Evolutionary conservation across 148 eudicot genomes (phyloP).

Genomic region (Rhododendron mucronatum): DNA sequence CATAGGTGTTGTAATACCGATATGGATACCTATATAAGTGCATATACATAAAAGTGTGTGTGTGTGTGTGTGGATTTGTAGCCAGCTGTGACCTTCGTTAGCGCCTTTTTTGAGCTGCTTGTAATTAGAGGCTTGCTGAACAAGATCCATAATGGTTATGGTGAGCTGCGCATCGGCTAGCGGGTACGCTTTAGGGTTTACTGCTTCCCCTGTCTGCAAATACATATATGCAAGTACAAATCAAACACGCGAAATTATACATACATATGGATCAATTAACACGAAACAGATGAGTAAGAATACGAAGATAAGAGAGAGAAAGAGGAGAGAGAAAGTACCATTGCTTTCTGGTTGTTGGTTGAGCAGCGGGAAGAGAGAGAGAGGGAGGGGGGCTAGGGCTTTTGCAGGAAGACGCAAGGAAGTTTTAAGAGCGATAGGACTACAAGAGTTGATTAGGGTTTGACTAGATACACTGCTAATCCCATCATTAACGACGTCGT

Average conservation of each 20-base stretch:
- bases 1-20: neutral
- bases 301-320: neutral
- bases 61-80: neutral
- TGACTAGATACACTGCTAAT: neutral
- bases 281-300: neutral
- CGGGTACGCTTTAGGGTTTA: conserved; percentile 71
- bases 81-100: conserved; percentile 20
- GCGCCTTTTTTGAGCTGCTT: conserved; percentile 67
- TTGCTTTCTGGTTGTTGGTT: neutral
- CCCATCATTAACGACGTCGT: neutral
- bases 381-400: neutral
- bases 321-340: conserved; percentile 10
- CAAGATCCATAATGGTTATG: conserved; percentile 53
- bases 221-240: neutral
- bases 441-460: neutral
- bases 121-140: conserved; percentile 66
- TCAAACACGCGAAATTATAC: neutral
- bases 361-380: neutral
- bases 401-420: neutral
- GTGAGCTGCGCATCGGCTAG: conserved; percentile 62
- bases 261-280: neutral
- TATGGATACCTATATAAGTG: neutral
- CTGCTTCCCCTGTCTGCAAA: conserved; percentile 46
- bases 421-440: neutral
- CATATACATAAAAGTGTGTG: neutral